Conservation (phyloP, 2,329 filamentous ascomycete genomes). For the Rachicladosporium sp. region DNA sequence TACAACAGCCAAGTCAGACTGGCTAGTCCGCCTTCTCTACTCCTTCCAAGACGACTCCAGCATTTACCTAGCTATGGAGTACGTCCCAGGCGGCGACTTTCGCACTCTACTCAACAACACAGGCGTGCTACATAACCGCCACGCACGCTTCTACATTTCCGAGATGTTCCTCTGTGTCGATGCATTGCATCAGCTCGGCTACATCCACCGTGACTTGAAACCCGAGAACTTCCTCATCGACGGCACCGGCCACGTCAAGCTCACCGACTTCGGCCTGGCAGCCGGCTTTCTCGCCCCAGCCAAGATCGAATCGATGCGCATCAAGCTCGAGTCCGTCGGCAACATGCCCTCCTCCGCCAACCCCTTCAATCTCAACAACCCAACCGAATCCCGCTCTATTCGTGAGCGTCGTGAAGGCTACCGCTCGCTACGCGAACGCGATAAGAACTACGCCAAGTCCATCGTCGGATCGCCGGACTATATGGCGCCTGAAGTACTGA, state of each 20-base stretch:
- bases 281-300: slow-evolving; percentile 87
- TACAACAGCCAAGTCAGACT: slow-evolving; percentile 94
- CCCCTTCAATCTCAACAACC: slow-evolving; percentile 63
- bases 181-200: slow-evolving; percentile 83
- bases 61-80: slow-evolving; percentile 97
- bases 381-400: slow-evolving; percentile 82
- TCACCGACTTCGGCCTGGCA: slow-evolving; percentile 93
- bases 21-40: slow-evolving; percentile 89
- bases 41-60: slow-evolving; percentile 96
- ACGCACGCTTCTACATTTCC: slow-evolving; percentile 95
- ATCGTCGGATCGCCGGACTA: slow-evolving; percentile 98
- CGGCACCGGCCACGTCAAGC: slow-evolving; percentile 87
- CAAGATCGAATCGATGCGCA: slow-evolving; percentile 95
- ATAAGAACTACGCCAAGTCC: slow-evolving; percentile 96
- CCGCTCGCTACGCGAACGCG: slow-evolving; percentile 77
- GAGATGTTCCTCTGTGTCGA: slow-evolving; percentile 98
- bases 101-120: slow-evolving; percentile 97
- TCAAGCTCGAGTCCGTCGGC: slow-evolving; percentile 87
- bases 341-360: slow-evolving; percentile 55
- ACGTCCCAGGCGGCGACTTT: slow-evolving; percentile 95
- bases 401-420: slow-evolving; percentile 92
- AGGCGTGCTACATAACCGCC: slow-evolving; percentile 89
- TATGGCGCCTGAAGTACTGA: slow-evolving; percentile 95
- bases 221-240: slow-evolving; percentile 98
- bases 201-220: slow-evolving; percentile 95